These are phyloP conservation scores for Ophiocordyceps camponoti-saundersi DNA, from an alignment of 2,329 filamentous ascomycete species.

Conservation along the genomic window DNA sequence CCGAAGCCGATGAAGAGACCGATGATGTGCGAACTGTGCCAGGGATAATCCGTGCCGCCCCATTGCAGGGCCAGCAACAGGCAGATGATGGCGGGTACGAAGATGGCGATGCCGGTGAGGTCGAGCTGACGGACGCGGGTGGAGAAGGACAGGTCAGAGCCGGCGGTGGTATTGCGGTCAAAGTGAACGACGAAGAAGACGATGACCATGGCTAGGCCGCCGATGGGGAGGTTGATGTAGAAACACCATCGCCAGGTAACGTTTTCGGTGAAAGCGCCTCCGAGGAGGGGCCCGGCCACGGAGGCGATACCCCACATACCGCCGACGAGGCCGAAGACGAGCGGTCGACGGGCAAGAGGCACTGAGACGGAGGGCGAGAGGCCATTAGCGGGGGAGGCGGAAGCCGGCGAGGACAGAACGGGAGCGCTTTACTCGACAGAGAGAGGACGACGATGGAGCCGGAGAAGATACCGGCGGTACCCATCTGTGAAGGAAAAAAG, in stretches of 20 bases:
- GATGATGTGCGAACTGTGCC: constrained; percentile 29
- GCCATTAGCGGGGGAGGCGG: not conserved
- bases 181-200: constrained; percentile 29
- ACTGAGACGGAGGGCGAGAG: constrained; percentile 13
- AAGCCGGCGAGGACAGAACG: not conserved
- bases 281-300: constrained; percentile 31
- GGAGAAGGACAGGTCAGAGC: constrained; percentile 14
- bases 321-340: constrained; percentile 36
- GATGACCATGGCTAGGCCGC: constrained; percentile 27
- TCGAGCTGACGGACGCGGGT: constrained; percentile 28
- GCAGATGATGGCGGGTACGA: constrained; percentile 33
- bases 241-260: constrained; percentile 37
- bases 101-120: constrained; percentile 27
- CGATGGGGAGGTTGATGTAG: constrained; percentile 28
- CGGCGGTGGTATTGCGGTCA: constrained; percentile 16
- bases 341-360: constrained; percentile 33
- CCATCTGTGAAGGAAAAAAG: constrained; percentile 14
- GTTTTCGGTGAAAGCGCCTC: constrained; percentile 31
- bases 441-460: constrained; percentile 31
- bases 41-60: constrained; percentile 34
- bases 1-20: constrained; percentile 33
- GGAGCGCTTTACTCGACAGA: constrained; percentile 15
- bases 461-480: constrained; percentile 31
- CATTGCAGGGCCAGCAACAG: constrained; percentile 39
- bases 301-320: constrained; percentile 39